Percentiles rank a stretch among this genome's conserved stretches.
These are phyloP conservation scores for Fomitopsis serialis DNA, from an alignment of 768 basidiomycete species.

Conservation along the genomic window DNA sequence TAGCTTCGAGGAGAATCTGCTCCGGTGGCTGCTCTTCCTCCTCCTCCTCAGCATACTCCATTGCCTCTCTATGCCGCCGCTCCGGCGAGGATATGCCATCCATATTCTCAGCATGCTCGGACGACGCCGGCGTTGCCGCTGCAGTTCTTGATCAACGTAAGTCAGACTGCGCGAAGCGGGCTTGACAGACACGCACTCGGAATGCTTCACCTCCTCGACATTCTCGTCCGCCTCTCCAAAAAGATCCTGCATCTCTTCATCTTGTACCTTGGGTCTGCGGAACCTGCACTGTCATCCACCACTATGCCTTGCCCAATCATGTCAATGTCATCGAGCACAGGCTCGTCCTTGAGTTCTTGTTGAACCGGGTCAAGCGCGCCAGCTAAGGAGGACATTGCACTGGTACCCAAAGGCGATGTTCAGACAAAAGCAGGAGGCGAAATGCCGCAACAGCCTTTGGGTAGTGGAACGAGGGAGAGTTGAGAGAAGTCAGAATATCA, in stretches of 20 bases:
- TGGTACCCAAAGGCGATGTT: too few species aligned
- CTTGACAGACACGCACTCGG: constrained; percentile 35
- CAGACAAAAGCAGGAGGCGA: too few species aligned
- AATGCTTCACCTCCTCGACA: constrained; percentile 40
- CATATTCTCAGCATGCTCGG: constrained; percentile 32
- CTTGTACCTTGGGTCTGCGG: constrained; percentile 12
- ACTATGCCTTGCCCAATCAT: constrained; percentile 1
- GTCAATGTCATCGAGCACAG: background rate
- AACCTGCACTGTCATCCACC: constrained; percentile 9
- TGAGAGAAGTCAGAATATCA: too few species aligned
- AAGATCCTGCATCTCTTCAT: constrained; percentile 71
- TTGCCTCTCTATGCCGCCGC: constrained; percentile 50
- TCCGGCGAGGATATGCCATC: constrained; percentile 63
- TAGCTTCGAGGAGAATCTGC: constrained; percentile 51
- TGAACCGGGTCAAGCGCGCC: constrained; percentile 13
- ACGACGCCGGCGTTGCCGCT: constrained; percentile 20
- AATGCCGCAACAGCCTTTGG: too few species aligned
- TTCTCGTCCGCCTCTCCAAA: constrained; percentile 75
- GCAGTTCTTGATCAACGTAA: constrained; percentile 7
- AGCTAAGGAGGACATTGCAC: constrained; percentile 21
- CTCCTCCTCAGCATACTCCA: constrained; percentile 77
- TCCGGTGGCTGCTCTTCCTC: constrained; percentile 53
- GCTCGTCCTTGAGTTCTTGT: background rate
- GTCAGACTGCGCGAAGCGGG: background rate
- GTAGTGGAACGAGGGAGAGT: too few species aligned